Conservation (phyloP, 2,329 filamentous ascomycete genomes). For the Aspergillus sp. region DNA sequence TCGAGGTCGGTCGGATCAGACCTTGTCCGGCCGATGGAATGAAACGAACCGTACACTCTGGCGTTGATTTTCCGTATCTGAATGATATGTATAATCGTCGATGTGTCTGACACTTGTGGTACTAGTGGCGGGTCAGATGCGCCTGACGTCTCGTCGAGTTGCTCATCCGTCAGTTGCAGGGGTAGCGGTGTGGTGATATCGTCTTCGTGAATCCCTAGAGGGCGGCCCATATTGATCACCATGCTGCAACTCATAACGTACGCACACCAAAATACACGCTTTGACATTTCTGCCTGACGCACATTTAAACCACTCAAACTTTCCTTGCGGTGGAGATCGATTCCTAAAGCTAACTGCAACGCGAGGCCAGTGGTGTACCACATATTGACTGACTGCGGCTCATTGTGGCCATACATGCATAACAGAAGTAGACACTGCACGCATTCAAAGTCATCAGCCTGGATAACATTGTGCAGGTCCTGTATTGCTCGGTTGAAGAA, state of each 20-base stretch:
- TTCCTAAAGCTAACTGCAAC: slow-evolving; percentile 21
- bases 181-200: slow-evolving; percentile 26
- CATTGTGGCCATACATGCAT: slow-evolving; percentile 27
- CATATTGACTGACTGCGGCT: slow-evolving; percentile 27
- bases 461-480: slow-evolving; percentile 16
- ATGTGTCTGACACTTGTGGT: slow-evolving; percentile 16
- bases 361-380: slow-evolving; percentile 25
- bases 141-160: slow-evolving; percentile 8
- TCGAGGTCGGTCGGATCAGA: not conserved
- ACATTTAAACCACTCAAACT: slow-evolving; percentile 10
- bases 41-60: slow-evolving; percentile 20
- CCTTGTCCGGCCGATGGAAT: slow-evolving; percentile 12
- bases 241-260: slow-evolving; percentile 28
- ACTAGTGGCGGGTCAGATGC: not conserved
- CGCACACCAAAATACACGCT: slow-evolving; percentile 26
- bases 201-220: slow-evolving; percentile 23
- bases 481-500: slow-evolving; percentile 14
- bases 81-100: slow-evolving; percentile 28
- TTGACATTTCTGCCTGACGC: slow-evolving; percentile 22
- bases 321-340: slow-evolving; percentile 23
- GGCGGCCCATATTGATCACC: slow-evolving; percentile 26
- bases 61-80: slow-evolving; percentile 26
- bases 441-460: slow-evolving; percentile 22
- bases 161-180: slow-evolving; percentile 15
- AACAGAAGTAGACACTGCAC: slow-evolving; percentile 26